Evolutionary conservation across 2,329 filamentous ascomycete species (phyloP).

Genomic region (Trichoderma atrobrunneum): DNA sequence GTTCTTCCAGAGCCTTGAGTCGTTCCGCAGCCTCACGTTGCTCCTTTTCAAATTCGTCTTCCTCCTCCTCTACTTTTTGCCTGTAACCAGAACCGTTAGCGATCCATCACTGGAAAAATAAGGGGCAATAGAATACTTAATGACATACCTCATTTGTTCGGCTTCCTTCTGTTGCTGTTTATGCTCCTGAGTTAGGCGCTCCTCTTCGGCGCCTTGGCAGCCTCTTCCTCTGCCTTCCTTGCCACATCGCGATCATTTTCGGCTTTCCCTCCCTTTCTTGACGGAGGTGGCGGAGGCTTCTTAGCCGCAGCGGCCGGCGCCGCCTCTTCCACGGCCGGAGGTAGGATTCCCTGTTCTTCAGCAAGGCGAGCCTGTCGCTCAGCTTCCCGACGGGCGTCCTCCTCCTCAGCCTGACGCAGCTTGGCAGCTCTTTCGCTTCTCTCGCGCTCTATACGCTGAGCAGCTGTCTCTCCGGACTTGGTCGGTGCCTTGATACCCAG

Average conservation of each 20-base stretch:
- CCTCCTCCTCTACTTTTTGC: conserved; percentile 69
- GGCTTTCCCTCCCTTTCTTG: conserved; percentile 64
- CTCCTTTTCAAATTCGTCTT: conserved; percentile 77
- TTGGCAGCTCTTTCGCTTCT: conserved; percentile 83
- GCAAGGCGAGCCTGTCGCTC: conserved; percentile 81
- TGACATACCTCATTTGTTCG: conserved; percentile 76
- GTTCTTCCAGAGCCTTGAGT: conserved; percentile 85
- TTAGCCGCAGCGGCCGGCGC: conserved; percentile 48
- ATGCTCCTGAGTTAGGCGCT: conserved; percentile 67
- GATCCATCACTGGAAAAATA: not conserved
- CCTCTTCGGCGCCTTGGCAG: conserved; percentile 61
- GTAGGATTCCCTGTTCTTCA: conserved; percentile 67
- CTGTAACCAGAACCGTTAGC: conserved; percentile 47
- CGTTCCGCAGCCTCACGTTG: conserved; percentile 78
- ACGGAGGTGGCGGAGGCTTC: conserved; percentile 76
- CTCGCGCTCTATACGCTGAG: conserved; percentile 86
- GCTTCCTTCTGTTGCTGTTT: conserved; percentile 72
- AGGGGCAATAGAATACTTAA: not conserved
- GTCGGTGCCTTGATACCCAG: conserved; percentile 82
- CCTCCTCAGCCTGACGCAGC: conserved; percentile 84
- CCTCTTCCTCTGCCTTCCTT: conserved; percentile 61
- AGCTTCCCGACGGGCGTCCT: conserved; percentile 83
- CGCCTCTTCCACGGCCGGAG: conserved; percentile 49
- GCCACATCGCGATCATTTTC: conserved; percentile 58
- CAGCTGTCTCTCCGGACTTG: conserved; percentile 75